Evolutionary conservation across 1,284 basidiomycete species (phyloP), one percentile per base, ranked within the genome.

Genomic region (Peniophora sp.): DNA sequence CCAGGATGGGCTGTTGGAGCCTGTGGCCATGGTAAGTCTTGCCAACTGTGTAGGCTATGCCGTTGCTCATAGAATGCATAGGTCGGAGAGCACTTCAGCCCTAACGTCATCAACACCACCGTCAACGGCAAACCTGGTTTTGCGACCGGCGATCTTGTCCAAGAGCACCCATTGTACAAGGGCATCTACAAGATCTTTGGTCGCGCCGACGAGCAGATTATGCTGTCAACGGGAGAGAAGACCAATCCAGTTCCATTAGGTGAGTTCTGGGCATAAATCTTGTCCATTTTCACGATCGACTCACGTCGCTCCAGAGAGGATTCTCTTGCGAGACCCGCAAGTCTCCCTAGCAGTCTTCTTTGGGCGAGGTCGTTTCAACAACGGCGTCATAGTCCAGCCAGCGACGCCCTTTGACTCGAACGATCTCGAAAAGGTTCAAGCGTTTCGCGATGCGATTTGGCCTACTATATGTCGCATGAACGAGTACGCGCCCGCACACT

Each of bases 301-400:
- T n/a, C n/a, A n/a, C n/a, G n/a, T n/a, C 34, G 12, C 24, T 18
- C 12, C 47, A 66, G 66, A 68, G 53, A 56, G 39, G 3, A 65
- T 68, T 22, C 57, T 69, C 23, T 53, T 56, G 5, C 59, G 59
- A 9, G 60, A 68, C 48, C 62, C 66, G 0, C 54, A 60, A 24
- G 54, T 72, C 15, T 27, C 58, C 14, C 45, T 52, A 10, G 62
- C 64, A 9, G 48, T 72, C 24, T 64, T 74, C 52, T 74, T 73
- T 53, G 73, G 73, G 11, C 62, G 69, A 2, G 70, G 64, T 35
- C 60, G 65, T 41, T 65, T 66, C 49, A 64, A 68, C 34, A 64
- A 63, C 17, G 71, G 72, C 2, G 51, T 72, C 23, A 57, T 72
- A 15, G 61, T 74, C 22, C 60, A 72, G 24, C 67, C 70, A 1